phyloP scores from a whole-genome alignment of 164 flowering plant genomes.

The Platanus orientalis region DNA sequence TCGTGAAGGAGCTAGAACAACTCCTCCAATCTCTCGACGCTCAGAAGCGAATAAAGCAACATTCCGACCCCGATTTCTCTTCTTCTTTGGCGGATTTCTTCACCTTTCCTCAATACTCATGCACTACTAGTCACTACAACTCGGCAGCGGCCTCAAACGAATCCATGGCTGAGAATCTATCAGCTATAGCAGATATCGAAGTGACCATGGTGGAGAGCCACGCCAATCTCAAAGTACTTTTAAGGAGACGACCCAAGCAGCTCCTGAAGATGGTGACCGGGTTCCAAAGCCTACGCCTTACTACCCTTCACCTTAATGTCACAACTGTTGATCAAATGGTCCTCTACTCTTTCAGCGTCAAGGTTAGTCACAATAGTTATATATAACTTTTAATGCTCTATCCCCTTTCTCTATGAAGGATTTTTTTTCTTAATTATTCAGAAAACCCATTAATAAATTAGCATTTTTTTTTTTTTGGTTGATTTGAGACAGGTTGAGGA shows the following conservation, averaged over 20 bases:
- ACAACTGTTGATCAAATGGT: conserved; percentile 56
- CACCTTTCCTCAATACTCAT: conserved; percentile 53
- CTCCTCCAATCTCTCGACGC: conserved; percentile 57
- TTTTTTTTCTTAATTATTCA: too few relatives aligned
- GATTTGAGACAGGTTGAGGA: too few relatives aligned
- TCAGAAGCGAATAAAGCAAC: conserved; percentile 24
- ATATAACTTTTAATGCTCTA: too few relatives aligned
- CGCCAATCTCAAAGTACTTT: conserved; percentile 65
- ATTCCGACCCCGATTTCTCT: conserved; percentile 5
- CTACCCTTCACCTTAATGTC: conserved; percentile 75
- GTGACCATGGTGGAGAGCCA: conserved; percentile 87
- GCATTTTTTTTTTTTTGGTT: too few relatives aligned
- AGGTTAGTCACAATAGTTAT: too few relatives aligned
- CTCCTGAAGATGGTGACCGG: conserved; percentile 61
- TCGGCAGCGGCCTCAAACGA: neutral
- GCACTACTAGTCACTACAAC: conserved; percentile 13
- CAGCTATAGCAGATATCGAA: conserved; percentile 63
- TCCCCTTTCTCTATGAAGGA: too few relatives aligned
- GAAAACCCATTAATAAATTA: too few relatives aligned
- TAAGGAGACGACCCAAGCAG: conserved; percentile 56
- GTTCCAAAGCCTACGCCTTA: conserved; percentile 50
- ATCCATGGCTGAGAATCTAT: conserved; percentile 17
- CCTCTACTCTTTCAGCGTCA: conserved; percentile 68
- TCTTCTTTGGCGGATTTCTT: conserved; percentile 36
- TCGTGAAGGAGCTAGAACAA: conserved; percentile 87